Base-by-base conservation (phyloP, 345 rosid species). In the Hevea brasiliensis region DNA sequence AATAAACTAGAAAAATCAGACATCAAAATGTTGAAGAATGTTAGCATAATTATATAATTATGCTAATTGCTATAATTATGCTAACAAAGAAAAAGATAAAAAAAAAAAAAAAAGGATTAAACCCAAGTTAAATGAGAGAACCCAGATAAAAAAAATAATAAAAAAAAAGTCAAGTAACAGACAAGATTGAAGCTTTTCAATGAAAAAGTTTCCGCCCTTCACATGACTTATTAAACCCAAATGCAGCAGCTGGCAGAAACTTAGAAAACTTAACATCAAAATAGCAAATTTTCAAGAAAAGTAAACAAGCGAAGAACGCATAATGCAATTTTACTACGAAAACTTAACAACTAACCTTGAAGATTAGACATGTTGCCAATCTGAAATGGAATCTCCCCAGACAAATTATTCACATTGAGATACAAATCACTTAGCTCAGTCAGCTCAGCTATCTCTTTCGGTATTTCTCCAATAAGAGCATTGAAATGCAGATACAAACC, bases 401-500 rank as follows among this genome's bases (percentile, higher is more conserved):
- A 85, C 60, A 95, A 86, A 72, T 87, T 83, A 74, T 95, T 95
- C 32, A 95, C 97, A 71, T 91, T 89, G 23, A 95, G 92, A 68
- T 95, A 95, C 81, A 95, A 79, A 62, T 95, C 99, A 17, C 74
- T 75, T 63, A 95, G 96, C 48, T 82, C 71, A 76, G 68, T 86
- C 82, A 95, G 54, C 65, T 77, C 71, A 1, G 89, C 84, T 72
- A 92, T 91, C 84, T 89, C 99, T 75, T 73, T 74, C 0, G 99
- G 99, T 75, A 95, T 85, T 76, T 62, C 87, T 3, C 98, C 99
- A 42, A 75, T 81, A 71, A 95, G 81, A 11, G 89, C 82, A 72
- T 95, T 95, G 86, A 91, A 95, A 71, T 95, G 99, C 64, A 95
- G 84, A 81, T 89, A 95, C 84, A 95, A 78, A 26, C 98, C 96